Evolutionary conservation across 2,329 filamentous ascomycete genomes (phyloP).

Genomic region (Penicillium decumbens): DNA sequence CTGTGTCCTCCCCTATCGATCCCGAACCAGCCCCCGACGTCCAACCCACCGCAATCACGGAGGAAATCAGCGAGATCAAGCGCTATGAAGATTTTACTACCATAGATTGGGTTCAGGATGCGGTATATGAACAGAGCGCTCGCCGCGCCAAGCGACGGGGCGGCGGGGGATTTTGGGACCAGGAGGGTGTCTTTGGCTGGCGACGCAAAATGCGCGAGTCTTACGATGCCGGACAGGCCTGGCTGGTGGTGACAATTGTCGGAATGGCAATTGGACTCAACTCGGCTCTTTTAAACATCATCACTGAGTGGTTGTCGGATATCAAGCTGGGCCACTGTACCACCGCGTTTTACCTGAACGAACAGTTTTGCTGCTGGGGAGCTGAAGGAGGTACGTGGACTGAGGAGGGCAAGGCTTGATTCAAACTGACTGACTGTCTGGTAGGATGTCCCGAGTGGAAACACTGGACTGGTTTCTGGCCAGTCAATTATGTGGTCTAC

Average conservation of each 20-base stretch:
- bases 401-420: background rate
- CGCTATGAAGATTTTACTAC: slow-evolving; percentile 99
- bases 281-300: slow-evolving; percentile 86
- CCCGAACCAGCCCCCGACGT: slow-evolving; percentile 55
- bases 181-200: slow-evolving; percentile 68
- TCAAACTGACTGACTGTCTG: slow-evolving; percentile 1
- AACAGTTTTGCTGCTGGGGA: slow-evolving; percentile 97
- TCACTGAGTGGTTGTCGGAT: slow-evolving; percentile 94
- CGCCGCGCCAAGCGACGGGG: slow-evolving; percentile 70
- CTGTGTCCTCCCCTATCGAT: slow-evolving; percentile 48
- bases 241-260: slow-evolving; percentile 94
- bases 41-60: slow-evolving; percentile 67
- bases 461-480: slow-evolving; percentile 72
- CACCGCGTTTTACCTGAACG: slow-evolving; percentile 94
- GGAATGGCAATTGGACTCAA: slow-evolving; percentile 88
- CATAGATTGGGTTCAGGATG: slow-evolving; percentile 96
- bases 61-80: slow-evolving; percentile 97
- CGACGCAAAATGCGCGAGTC: slow-evolving; percentile 73
- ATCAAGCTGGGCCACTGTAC: slow-evolving; percentile 94
- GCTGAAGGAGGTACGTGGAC: slow-evolving; percentile 66
- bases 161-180: slow-evolving; percentile 66
- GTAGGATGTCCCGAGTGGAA: slow-evolving; percentile 83
- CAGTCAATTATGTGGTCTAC: slow-evolving; percentile 82
- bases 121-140: slow-evolving; percentile 79
- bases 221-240: slow-evolving; percentile 94